Evolutionary conservation across 2,329 filamentous ascomycete genomes (phyloP).

Genomic region (Talaromyces sp.): DNA sequence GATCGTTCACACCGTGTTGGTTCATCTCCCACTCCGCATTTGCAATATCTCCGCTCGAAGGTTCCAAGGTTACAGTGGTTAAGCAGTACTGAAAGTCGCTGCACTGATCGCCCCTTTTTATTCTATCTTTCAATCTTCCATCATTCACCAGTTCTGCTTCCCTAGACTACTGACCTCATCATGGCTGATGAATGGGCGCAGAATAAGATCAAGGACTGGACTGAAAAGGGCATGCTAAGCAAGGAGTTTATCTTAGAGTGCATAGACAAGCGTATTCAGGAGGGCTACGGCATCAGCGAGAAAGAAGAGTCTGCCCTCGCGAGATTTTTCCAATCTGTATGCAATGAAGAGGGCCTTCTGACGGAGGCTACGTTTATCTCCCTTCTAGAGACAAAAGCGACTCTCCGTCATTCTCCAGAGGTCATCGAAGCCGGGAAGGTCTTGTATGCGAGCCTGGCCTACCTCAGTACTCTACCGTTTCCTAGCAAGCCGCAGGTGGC

Average conservation of each 20-base stretch:
- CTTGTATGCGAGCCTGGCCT: background rate
- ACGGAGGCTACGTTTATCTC: constrained; percentile 1
- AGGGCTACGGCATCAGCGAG: background rate
- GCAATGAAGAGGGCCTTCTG: background rate
- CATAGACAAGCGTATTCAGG: background rate
- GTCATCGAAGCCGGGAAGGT: background rate
- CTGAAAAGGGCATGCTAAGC: background rate
- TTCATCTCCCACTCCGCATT: no score
- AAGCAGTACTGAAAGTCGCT: no score
- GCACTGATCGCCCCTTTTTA: no score
- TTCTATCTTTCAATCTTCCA: no score
- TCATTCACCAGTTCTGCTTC: no score
- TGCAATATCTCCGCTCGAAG: no score
- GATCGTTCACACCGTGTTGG: no score
- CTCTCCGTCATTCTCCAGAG: background rate
- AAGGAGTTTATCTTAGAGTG: background rate
- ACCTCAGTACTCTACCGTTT: constrained; percentile 1
- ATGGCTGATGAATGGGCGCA: background rate
- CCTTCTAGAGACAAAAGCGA: background rate
- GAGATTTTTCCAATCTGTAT: background rate
- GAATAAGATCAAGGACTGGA: background rate
- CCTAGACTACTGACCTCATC: no score
- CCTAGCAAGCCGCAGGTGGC: background rate
- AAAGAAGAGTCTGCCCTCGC: background rate
- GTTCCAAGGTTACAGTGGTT: no score